Conservation (phyloP, 2,329 filamentous ascomycete species). For the Eutypella sp. region DNA sequence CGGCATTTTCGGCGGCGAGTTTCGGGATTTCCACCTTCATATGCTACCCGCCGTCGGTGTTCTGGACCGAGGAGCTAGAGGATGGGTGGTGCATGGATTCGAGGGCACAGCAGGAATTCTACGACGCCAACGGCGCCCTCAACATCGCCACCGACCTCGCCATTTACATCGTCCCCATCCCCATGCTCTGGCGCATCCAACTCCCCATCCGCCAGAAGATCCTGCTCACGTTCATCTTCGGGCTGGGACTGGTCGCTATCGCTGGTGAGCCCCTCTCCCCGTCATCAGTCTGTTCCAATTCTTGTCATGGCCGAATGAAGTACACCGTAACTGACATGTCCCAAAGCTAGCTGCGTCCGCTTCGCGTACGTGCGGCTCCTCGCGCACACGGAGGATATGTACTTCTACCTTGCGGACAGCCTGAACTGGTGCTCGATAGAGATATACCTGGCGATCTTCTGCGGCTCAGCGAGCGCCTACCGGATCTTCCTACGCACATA, state of each 20-base stretch:
- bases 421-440: slow-evolving; percentile 10
- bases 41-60: slow-evolving; percentile 7
- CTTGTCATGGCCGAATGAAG: too few species aligned
- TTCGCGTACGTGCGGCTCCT: slow-evolving; percentile 9
- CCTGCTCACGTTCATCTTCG: slow-evolving; percentile 4
- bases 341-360: slow-evolving; percentile 6
- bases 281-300: neutral
- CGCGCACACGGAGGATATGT: slow-evolving; percentile 5
- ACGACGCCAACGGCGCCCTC: slow-evolving; percentile 4
- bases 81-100: slow-evolving; percentile 5
- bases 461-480: slow-evolving; percentile 6
- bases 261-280: slow-evolving; percentile 1
- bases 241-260: slow-evolving; percentile 5
- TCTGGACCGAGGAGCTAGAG: slow-evolving; percentile 6
- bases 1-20: slow-evolving; percentile 6
- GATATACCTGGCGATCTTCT: slow-evolving; percentile 10
- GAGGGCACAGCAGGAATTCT: slow-evolving; percentile 6
- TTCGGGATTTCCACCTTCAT: slow-evolving; percentile 4
- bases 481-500: slow-evolving; percentile 3
- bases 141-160: slow-evolving; percentile 8
- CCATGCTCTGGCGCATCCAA: slow-evolving; percentile 8
- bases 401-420: slow-evolving; percentile 7
- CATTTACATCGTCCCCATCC: slow-evolving; percentile 8
- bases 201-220: slow-evolving; percentile 4
- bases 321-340: neutral